Conservation (phyloP, 176 grass and related monocot species). For the Poa annua region DNA sequence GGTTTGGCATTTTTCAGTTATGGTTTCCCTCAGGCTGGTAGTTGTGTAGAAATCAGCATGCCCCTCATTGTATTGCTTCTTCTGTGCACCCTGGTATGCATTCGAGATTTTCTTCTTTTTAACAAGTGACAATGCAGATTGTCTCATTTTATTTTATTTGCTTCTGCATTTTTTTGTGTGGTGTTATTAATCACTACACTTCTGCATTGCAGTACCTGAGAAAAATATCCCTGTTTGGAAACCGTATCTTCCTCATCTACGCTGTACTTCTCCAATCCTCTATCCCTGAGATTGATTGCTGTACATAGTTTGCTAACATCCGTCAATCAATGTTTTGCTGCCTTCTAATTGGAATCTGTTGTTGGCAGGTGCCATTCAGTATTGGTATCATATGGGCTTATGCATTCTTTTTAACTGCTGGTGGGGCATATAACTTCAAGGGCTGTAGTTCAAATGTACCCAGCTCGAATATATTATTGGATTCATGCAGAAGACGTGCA, state of each 20-base stretch:
- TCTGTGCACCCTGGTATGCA: constrained; percentile 85
- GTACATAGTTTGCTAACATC: constrained; percentile 1
- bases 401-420: constrained; percentile 94
- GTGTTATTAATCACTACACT: constrained; percentile 25
- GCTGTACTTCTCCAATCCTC: constrained; percentile 64
- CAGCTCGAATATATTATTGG: constrained; percentile 94
- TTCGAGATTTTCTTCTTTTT: constrained; percentile 11
- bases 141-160: constrained; percentile 37
- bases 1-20: constrained; percentile 96
- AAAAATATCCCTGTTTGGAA: constrained; percentile 84
- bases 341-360: constrained; percentile 43
- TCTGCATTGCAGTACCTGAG: constrained; percentile 83
- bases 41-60: constrained; percentile 88
- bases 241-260: constrained; percentile 89
- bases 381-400: constrained; percentile 96
- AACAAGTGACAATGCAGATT: not conserved
- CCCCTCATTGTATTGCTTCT: constrained; percentile 93
- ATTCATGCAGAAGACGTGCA: constrained; percentile 77
- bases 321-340: constrained; percentile 23
- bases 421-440: constrained; percentile 93
- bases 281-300: not conserved
- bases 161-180: constrained; percentile 23
- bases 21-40: constrained; percentile 97
- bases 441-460: constrained; percentile 88
- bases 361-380: constrained; percentile 86